These are phyloP conservation scores for Microcyclosporella mali DNA, from an alignment of 2,329 filamentous ascomycete genomes.

Conservation along the genomic window DNA sequence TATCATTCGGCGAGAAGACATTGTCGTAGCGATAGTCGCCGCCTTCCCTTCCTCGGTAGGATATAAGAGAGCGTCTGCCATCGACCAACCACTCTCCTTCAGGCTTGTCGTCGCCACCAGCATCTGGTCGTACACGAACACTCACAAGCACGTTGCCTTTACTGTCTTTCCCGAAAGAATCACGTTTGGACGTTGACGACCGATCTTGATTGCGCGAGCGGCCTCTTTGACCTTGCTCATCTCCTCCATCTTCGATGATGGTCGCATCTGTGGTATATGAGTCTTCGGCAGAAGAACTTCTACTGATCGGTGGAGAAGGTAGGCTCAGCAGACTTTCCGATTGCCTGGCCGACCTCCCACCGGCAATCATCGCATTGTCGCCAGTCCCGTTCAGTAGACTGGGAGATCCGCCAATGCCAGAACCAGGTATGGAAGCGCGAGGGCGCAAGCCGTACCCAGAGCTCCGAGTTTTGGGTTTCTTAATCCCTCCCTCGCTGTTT, in stretches of 20 bases:
- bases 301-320: conserved; percentile 77
- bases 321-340: conserved; percentile 71
- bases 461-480: conserved; percentile 26
- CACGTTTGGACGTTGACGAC: conserved; percentile 27
- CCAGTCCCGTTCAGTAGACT: conserved; percentile 74
- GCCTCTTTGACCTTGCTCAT: conserved; percentile 44
- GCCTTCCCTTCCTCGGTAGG: conserved; percentile 80
- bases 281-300: conserved; percentile 85
- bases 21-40: conserved; percentile 96
- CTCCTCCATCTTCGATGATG: conserved; percentile 73
- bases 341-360: conserved; percentile 55
- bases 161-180: conserved; percentile 52
- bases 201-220: conserved; percentile 34
- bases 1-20: conserved; percentile 88
- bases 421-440: conserved; percentile 39
- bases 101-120: conserved; percentile 54
- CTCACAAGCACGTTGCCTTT: conserved; percentile 97
- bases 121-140: conserved; percentile 84
- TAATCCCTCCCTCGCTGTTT: conserved; percentile 25
- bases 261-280: conserved; percentile 89
- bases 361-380: conserved; percentile 66
- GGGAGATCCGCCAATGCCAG: conserved; percentile 46
- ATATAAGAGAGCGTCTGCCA: conserved; percentile 71
- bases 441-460: conserved; percentile 45
- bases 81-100: conserved; percentile 92